Percentiles rank a stretch among this genome's conserved stretches.
These are phyloP conservation scores for Diutina neorugosa DNA, from an alignment of 1,139 yeast genomes.

Conservation along the genomic window DNA sequence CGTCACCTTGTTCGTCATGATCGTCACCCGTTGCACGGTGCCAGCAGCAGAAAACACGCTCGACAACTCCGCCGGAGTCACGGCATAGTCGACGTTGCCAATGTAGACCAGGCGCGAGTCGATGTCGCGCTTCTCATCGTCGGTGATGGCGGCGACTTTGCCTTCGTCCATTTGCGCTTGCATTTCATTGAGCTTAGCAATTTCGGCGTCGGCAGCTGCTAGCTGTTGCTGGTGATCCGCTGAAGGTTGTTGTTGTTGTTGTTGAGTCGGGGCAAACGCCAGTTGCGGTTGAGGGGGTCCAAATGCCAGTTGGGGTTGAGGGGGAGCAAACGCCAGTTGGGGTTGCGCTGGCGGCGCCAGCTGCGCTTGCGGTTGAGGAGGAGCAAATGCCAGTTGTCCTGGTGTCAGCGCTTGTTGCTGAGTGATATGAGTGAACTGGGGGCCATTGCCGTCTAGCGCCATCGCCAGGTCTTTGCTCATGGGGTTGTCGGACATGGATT, in stretches of 20 bases:
- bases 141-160: slow-evolving; percentile 5
- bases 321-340: background rate
- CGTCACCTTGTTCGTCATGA: slow-evolving; percentile 55
- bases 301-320: background rate
- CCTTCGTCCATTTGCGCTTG: background rate
- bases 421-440: background rate
- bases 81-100: slow-evolving; percentile 74
- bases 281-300: background rate
- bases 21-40: slow-evolving; percentile 72
- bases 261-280: background rate
- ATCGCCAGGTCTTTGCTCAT: background rate
- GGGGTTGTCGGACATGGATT: background rate
- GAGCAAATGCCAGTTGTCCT: background rate
- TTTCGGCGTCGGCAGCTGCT: background rate
- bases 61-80: slow-evolving; percentile 75
- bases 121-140: slow-evolving; percentile 22
- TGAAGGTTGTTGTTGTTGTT: background rate
- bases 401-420: background rate
- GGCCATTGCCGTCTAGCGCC: background rate
- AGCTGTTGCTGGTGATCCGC: background rate
- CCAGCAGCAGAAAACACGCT: slow-evolving; percentile 70
- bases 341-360: background rate
- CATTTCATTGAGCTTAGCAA: background rate
- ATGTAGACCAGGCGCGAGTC: slow-evolving; percentile 79
- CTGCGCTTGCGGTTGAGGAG: background rate